Evolutionary conservation across 768 basidiomycete genomes (phyloP).

Genomic region (Dioszegia hungarica): DNA sequence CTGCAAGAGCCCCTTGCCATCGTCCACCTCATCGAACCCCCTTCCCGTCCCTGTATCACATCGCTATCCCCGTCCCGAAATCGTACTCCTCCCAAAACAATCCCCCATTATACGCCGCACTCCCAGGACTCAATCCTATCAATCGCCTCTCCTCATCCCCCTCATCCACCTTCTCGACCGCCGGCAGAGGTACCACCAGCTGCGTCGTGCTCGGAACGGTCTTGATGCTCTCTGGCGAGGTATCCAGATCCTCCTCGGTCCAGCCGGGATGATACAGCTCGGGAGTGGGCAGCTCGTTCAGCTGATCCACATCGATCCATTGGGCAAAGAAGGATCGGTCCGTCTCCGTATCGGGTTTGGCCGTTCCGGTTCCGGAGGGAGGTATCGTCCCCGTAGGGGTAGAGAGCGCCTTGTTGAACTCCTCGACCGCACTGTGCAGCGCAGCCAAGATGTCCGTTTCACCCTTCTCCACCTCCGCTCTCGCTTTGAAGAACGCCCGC

Average conservation of each 20-base stretch:
- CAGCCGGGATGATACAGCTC: constrained; percentile 13
- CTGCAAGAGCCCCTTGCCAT: too few relatives aligned
- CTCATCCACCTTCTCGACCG: neutral
- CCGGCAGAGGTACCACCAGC: neutral
- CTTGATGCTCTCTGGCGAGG: constrained; percentile 28
- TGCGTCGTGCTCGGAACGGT: constrained; percentile 24
- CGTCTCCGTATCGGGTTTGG: constrained; percentile 18
- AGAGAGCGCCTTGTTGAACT: neutral
- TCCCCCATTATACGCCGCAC: constrained; percentile 28
- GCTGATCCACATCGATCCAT: constrained; percentile 21
- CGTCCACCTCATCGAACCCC: too few relatives aligned
- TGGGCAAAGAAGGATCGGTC: constrained; percentile 33
- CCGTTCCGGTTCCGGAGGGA: neutral
- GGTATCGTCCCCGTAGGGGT: neutral
- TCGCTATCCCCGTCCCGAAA: neutral
- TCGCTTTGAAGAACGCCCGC: constrained; percentile 11
- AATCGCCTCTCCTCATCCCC: neutral
- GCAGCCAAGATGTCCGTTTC: constrained; percentile 2
- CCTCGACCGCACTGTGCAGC: constrained; percentile 4
- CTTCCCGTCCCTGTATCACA: too few relatives aligned
- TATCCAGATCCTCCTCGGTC: constrained; percentile 13
- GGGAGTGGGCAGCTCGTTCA: constrained; percentile 25
- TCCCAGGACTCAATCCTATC: constrained; percentile 12
- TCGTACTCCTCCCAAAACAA: constrained; percentile 17
- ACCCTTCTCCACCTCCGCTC: neutral